Conservation (phyloP, 352 stramenopile species). For the Phytophthora fragariae region DNA sequence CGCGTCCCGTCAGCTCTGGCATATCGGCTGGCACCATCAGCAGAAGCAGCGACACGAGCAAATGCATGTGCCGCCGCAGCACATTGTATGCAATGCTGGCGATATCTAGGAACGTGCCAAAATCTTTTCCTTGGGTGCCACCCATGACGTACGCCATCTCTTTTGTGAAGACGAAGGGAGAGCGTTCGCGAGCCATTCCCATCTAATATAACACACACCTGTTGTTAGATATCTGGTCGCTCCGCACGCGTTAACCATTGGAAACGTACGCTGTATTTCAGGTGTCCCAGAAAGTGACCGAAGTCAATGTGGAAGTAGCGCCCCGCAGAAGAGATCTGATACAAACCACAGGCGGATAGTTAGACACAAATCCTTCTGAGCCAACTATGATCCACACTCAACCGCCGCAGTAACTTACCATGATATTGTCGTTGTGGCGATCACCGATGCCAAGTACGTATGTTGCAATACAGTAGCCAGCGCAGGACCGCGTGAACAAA, state of each 20-base stretch:
- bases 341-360: not conserved
- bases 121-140: conserved; percentile 78
- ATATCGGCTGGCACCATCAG: conserved; percentile 91
- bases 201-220: conserved; percentile 41
- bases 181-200: conserved; percentile 84
- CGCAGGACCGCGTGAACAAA: conserved; percentile 88
- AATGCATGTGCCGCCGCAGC: conserved; percentile 87
- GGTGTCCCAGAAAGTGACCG: conserved; percentile 87
- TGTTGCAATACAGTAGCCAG: conserved; percentile 94
- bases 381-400: conserved; percentile 1
- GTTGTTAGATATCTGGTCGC: not conserved
- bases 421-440: conserved; percentile 97
- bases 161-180: conserved; percentile 90
- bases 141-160: conserved; percentile 90
- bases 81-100: conserved; percentile 79
- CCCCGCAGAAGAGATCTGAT: conserved; percentile 70
- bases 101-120: conserved; percentile 75
- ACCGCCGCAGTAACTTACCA: conserved; percentile 61
- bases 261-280: conserved; percentile 77
- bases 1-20: conserved; percentile 78
- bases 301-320: conserved; percentile 93
- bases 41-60: conserved; percentile 83
- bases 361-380: not conserved
- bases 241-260: not conserved
- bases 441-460: conserved; percentile 96